These are phyloP conservation scores for Nannochloropsis oceanica DNA, from an alignment of 108 stramenopile genomes.

Conservation along the genomic window DNA sequence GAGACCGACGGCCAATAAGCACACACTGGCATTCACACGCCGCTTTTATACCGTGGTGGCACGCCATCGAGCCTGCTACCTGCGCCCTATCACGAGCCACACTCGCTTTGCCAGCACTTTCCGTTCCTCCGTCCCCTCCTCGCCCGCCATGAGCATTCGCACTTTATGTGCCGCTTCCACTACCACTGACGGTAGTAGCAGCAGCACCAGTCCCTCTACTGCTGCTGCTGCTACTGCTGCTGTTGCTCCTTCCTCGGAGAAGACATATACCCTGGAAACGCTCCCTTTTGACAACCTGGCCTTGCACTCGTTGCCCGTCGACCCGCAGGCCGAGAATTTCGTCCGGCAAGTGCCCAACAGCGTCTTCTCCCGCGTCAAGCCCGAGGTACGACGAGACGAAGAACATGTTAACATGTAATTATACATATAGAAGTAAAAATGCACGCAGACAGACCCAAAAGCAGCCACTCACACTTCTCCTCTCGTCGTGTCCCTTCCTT, in stretches of 20 bases:
- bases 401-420: too few relatives aligned
- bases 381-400: not conserved
- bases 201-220: too few relatives aligned
- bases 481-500: not conserved
- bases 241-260: not conserved
- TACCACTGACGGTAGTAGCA: too few relatives aligned
- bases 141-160: not conserved
- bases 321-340: conserved; percentile 14
- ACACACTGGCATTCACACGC: not conserved
- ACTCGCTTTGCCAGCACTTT: not conserved
- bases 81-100: not conserved
- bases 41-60: not conserved
- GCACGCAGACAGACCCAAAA: not conserved
- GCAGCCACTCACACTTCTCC: not conserved
- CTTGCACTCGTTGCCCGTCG: conserved; percentile 9
- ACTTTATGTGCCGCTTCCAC: not conserved
- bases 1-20: not conserved
- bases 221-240: too few relatives aligned
- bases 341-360: not conserved
- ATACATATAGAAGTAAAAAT: too few relatives aligned
- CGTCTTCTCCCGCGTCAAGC: not conserved
- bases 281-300: conserved; percentile 23
- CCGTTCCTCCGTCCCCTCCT: not conserved
- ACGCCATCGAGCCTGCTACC: not conserved
- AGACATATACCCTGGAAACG: conserved; percentile 4